Percentiles rank a stretch among this genome's conserved stretches.
phyloP scores from a whole-genome alignment of 805 yeast genomes.

The Metschnikowia amazonensis region DNA sequence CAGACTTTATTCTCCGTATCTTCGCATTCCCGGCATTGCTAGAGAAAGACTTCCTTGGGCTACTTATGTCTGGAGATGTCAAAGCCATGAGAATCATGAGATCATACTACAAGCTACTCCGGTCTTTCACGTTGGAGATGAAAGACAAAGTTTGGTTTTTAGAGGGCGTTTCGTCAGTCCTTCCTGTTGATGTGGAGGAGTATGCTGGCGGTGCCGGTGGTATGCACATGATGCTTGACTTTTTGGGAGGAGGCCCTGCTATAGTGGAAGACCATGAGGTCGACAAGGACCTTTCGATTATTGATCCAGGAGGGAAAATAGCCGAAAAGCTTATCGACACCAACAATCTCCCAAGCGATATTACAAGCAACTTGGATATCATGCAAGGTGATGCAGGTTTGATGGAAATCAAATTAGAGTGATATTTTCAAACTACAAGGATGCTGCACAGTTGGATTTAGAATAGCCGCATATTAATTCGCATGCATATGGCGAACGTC shows the following conservation, averaged over 20 bases:
- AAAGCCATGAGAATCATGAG: conserved; percentile 90
- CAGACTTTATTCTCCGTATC: conserved; percentile 80
- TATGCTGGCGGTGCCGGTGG: conserved; percentile 85
- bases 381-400: conserved; percentile 47
- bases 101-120: conserved; percentile 74
- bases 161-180: conserved; percentile 75
- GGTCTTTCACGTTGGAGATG: conserved; percentile 82
- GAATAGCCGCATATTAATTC: background rate
- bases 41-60: conserved; percentile 72
- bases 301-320: conserved; percentile 43
- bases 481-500: background rate
- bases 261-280: conserved; percentile 36
- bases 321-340: conserved; percentile 50
- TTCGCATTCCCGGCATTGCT: conserved; percentile 92
- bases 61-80: conserved; percentile 79
- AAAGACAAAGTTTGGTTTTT: conserved; percentile 90
- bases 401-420: conserved; percentile 30
- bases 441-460: background rate
- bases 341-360: conserved; percentile 54
- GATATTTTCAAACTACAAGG: background rate
- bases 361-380: conserved; percentile 47
- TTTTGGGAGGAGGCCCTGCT: conserved; percentile 64
- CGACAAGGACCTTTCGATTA: conserved; percentile 37
- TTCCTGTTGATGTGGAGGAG: conserved; percentile 89
- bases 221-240: conserved; percentile 88